Conservation (phyloP, 2,329 filamentous ascomycete species). For the Colletotrichum gloeosporioides region DNA sequence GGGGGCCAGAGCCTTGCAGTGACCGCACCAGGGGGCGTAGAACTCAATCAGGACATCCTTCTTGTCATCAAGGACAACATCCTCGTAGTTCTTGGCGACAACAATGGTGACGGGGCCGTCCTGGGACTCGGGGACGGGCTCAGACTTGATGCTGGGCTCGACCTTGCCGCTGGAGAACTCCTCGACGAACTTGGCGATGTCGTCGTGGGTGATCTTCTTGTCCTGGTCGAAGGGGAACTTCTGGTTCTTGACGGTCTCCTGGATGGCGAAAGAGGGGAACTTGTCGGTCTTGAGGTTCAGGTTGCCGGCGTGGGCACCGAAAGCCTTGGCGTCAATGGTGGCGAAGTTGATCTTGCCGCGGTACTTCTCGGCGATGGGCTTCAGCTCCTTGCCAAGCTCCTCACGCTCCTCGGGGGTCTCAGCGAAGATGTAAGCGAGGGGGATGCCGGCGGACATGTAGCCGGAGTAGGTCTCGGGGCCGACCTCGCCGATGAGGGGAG, state of each 20-base stretch:
- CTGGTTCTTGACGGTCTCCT: constrained; percentile 92
- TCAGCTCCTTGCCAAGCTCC: constrained; percentile 76
- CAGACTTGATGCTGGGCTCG: constrained; percentile 96
- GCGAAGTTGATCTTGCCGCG: constrained; percentile 97
- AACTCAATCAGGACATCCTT: constrained; percentile 99
- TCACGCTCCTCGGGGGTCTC: constrained; percentile 90
- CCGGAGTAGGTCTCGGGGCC: constrained; percentile 94
- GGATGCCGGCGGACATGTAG: constrained; percentile 89
- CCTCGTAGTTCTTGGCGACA: constrained; percentile 92
- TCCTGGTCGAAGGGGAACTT: constrained; percentile 95
- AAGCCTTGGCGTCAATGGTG: constrained; percentile 93
- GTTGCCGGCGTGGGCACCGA: constrained; percentile 94
- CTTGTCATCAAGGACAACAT: constrained; percentile 87
- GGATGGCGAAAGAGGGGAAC: constrained; percentile 98
- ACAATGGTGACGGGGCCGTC: constrained; percentile 87
- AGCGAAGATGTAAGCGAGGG: constrained; percentile 96
- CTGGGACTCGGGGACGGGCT: constrained; percentile 92
- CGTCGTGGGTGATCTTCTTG: constrained; percentile 73
- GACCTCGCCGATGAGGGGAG: constrained; percentile 92
- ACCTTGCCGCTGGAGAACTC: constrained; percentile 87
- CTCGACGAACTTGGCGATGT: constrained; percentile 83
- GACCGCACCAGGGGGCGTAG: constrained; percentile 99
- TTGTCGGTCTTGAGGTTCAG: constrained; percentile 95
- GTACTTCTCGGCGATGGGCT: constrained; percentile 87
- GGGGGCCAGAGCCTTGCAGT: constrained; percentile 98